Percentiles rank a stretch among this genome's conserved stretches.
phyloP scores from a whole-genome alignment of 2,329 filamentous ascomycete genomes.

The Phialocephala subalpina region DNA sequence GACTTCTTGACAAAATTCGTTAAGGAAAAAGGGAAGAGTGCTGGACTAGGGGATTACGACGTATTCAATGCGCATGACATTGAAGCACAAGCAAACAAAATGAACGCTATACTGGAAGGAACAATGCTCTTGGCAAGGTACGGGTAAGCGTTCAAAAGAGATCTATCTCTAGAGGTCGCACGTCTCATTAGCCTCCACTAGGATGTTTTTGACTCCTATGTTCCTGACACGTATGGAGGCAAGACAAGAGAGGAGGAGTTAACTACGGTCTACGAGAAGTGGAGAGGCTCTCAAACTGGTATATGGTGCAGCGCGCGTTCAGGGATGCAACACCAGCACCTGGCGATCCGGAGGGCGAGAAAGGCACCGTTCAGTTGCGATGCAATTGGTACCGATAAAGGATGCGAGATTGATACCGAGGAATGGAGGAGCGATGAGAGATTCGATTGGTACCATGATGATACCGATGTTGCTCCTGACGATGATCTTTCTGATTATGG shows the following conservation, averaged over 20 bases:
- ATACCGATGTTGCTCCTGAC: no score
- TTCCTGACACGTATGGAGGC: no score
- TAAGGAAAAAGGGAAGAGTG: neutral
- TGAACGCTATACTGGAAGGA: constrained; percentile 2
- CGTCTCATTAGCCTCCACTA: neutral
- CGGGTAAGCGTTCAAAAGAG: constrained; percentile 3
- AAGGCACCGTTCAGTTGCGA: neutral
- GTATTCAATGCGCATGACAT: no score
- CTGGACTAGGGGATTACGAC: no score
- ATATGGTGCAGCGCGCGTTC: neutral
- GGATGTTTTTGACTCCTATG: neutral
- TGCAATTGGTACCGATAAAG: neutral
- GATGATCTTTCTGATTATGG: neutral
- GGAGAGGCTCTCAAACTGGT: neutral
- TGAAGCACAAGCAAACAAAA: no score
- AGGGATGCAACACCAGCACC: neutral
- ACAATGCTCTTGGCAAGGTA: neutral
- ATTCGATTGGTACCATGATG: neutral
- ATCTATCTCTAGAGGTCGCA: neutral
- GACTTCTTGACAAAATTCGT: neutral
- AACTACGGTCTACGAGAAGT: neutral
- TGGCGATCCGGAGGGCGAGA: neutral
- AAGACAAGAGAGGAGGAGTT: neutral
- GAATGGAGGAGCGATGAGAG: neutral
- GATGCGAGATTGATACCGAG: neutral